phyloP scores from a whole-genome alignment of 495 filamentous ascomycete genomes.

The Tuber magnatum region DNA sequence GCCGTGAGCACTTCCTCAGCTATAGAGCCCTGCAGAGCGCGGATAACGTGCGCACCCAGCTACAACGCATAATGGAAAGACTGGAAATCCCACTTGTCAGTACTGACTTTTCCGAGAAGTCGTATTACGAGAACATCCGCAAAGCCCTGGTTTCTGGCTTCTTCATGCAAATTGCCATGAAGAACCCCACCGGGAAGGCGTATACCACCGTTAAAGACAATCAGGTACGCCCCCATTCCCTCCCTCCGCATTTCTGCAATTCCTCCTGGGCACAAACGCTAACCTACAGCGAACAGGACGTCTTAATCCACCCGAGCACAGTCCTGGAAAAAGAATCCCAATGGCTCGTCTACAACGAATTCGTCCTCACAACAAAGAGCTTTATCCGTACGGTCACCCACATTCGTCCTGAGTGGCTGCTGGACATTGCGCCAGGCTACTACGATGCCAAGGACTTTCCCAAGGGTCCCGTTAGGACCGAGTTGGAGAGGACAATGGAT shows the following conservation, averaged over 20 bases:
- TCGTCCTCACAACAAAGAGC: conserved; percentile 94
- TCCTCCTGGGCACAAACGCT: not conserved
- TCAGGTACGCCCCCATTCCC: conserved; percentile 40
- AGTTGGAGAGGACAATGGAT: conserved; percentile 65
- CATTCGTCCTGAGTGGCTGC: conserved; percentile 72
- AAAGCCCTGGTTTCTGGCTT: conserved; percentile 90
- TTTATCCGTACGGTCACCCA: conserved; percentile 66
- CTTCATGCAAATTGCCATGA: conserved; percentile 99
- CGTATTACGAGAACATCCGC: conserved; percentile 96
- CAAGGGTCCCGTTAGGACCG: conserved; percentile 75
- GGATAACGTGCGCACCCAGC: conserved; percentile 84
- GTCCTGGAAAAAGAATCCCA: conserved; percentile 77
- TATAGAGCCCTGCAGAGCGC: conserved; percentile 80
- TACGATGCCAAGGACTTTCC: conserved; percentile 79
- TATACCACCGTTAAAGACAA: conserved; percentile 96
- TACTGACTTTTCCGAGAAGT: conserved; percentile 86
- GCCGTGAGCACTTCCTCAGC: conserved; percentile 95
- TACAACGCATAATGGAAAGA: conserved; percentile 93
- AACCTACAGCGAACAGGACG: conserved; percentile 51
- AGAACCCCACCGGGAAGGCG: conserved; percentile 63
- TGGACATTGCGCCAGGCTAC: conserved; percentile 88
- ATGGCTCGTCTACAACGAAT: conserved; percentile 98
- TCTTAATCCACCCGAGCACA: conserved; percentile 87
- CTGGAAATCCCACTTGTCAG: conserved; percentile 75
- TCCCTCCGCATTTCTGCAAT: not conserved